Evolutionary conservation across 257 asterid species (phyloP).

Genomic region (Solanum raphanifolium): DNA sequence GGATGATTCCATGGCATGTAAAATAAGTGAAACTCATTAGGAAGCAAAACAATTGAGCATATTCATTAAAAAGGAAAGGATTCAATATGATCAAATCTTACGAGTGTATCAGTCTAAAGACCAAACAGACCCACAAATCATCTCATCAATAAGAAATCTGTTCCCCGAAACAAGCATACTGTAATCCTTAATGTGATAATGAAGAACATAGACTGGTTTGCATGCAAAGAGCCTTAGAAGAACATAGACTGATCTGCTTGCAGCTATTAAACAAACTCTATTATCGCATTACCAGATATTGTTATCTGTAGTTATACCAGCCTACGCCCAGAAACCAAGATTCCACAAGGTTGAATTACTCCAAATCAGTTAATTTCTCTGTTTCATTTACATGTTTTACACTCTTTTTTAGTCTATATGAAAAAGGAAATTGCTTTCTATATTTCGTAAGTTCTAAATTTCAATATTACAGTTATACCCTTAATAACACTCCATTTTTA

Average conservation of each 20-base stretch:
- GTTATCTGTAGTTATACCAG: not conserved
- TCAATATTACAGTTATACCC: not conserved
- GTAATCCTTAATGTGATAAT: not conserved
- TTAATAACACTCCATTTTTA: not conserved
- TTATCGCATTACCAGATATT: not conserved
- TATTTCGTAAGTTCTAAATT: not conserved
- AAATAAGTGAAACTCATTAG: not conserved
- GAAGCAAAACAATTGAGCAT: not conserved
- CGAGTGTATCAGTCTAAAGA: not conserved
- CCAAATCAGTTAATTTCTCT: not conserved
- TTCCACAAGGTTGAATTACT: not conserved
- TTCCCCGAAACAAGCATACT: not conserved
- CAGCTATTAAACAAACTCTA: not conserved
- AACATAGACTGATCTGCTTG: not conserved
- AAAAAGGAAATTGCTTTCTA: not conserved
- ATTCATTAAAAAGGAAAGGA: not conserved
- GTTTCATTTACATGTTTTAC: not conserved
- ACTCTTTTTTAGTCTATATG: not conserved
- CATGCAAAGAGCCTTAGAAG: not conserved
- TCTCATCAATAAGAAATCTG: not conserved
- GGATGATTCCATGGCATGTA: not conserved
- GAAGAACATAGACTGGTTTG: not conserved
- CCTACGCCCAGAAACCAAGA: not conserved
- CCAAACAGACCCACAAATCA: not conserved
- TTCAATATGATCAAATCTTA: not conserved